Evolutionary conservation across 169 alveolate genomes (phyloP).

Genomic region (Eimeria sp.): DNA sequence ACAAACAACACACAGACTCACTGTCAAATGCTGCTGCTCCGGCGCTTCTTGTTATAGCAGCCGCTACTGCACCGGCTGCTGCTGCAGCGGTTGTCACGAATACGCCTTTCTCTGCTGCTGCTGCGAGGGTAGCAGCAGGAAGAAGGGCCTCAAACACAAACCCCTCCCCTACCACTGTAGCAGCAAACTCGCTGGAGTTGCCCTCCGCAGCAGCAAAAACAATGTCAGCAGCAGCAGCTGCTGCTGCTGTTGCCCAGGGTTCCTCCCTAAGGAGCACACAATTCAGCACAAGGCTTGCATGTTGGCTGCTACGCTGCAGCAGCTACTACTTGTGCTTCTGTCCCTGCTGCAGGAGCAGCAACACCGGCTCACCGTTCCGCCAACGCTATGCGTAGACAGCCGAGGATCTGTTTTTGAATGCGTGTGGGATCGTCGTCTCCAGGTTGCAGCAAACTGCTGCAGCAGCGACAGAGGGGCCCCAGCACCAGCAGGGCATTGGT

Average conservation of each 20-base stretch:
- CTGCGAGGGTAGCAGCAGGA: conserved; percentile 10
- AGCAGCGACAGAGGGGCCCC: conserved; percentile 42
- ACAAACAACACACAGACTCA: not conserved
- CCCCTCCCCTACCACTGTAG: not conserved
- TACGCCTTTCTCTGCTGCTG: conserved; percentile 29
- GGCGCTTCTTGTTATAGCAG: not conserved
- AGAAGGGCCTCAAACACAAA: conserved; percentile 29
- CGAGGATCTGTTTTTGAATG: not conserved
- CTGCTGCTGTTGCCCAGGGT: not conserved
- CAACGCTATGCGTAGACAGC: not conserved
- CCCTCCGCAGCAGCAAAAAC: conserved; percentile 8
- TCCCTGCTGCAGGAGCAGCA: not conserved
- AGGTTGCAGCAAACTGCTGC: conserved; percentile 14
- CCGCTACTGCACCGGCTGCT: not conserved
- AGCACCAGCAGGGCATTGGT: conserved; percentile 17
- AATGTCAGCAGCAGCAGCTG: not conserved
- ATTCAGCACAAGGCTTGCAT: not conserved
- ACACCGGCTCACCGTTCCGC: not conserved
- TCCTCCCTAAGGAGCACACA: not conserved
- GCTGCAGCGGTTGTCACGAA: not conserved
- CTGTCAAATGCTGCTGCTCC: conserved; percentile 14
- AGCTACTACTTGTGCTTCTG: not conserved
- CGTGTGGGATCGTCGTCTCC: not conserved
- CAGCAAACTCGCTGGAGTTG: conserved; percentile 8
- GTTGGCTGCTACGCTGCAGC: not conserved